Evolutionary conservation across 192 early-diverging fungal species (phyloP).

Genomic region (Kickxella alabastrina): DNA sequence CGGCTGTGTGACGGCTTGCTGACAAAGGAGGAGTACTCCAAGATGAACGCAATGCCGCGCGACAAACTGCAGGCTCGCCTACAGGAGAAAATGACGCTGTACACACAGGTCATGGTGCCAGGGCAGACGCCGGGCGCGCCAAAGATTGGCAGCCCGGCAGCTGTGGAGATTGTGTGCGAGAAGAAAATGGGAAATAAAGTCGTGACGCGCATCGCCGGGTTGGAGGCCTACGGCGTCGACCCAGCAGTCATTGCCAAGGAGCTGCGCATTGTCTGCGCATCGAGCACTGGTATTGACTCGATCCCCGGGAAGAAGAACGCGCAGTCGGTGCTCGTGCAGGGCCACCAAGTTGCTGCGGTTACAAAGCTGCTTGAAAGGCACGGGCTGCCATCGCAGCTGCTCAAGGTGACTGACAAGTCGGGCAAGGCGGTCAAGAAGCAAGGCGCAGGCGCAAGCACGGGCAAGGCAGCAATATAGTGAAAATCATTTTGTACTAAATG

Average conservation of each 20-base stretch:
- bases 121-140: constrained; percentile 6
- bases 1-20: constrained; percentile 63
- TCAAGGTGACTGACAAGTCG: constrained; percentile 34
- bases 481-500: no score
- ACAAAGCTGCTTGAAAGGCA: constrained; percentile 30
- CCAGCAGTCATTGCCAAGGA: constrained; percentile 36
- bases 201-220: constrained; percentile 36
- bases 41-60: constrained; percentile 52
- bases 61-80: constrained; percentile 55
- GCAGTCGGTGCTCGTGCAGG: constrained; percentile 38
- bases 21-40: constrained; percentile 63
- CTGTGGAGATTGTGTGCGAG: constrained; percentile 35
- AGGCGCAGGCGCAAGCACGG: constrained; percentile 3
- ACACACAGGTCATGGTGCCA: constrained; percentile 29
- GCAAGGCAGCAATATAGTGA: no score
- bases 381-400: constrained; percentile 25
- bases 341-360: constrained; percentile 37
- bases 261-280: constrained; percentile 36
- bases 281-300: constrained; percentile 39
- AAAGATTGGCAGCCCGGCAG: constrained; percentile 28
- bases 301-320: constrained; percentile 33
- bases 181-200: constrained; percentile 50
- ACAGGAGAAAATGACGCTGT: constrained; percentile 47
- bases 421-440: constrained; percentile 39
- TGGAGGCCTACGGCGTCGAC: constrained; percentile 39